Base-by-base conservation (phyloP, 768 basidiomycete species). In the Paxillus involutus region DNA sequence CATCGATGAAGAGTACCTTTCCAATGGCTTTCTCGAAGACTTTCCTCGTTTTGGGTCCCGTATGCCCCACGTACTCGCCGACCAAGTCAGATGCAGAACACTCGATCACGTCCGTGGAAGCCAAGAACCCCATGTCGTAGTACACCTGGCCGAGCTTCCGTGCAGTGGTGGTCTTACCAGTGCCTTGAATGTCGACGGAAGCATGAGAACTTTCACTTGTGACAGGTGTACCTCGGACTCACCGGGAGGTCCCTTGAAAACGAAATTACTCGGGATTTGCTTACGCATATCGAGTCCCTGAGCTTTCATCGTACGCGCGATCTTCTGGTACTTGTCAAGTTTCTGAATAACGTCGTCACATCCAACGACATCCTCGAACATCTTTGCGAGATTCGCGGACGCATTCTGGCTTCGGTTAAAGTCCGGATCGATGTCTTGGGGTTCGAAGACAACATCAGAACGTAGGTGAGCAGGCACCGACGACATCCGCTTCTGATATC, bases 231-330 rank as follows among this genome's bases (percentile, higher is more conserved):
- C 0, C 3, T 3, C 29, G 4, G 19, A 51, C 61, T 4, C 30
- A 85, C 81, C 86, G 60, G 87, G 87, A 4, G 87, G 88, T 0
- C 87, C 87, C 58, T 85, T 88, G 75, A 89, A 88, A 2, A 89
- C 74, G 47, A 88, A 89, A 41, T 76, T 76, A 7, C 70, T 88
- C 21, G 21, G 85, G 39, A 88, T 78, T 14, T 75, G 71, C n/a
- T 77, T 72, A 4, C 78, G 73, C 17, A 74, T 66, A 55, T 85
- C 77, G 35, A 73, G 62, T 3, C 74, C 73, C 30, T 71, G 63
- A 0, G 58, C 60, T 59, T 79, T 80, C 66, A 77, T 73, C 16
- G 59, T 66, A 4, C 55, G 61, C 2, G 81, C 79, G 30, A 83
- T 75, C 46, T 73, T 67, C 60, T 88, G 87, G 52, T 79, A 86